Base-by-base conservation (phyloP, 2,329 filamentous ascomycete species). In the Fusarium avenaceum region DNA sequence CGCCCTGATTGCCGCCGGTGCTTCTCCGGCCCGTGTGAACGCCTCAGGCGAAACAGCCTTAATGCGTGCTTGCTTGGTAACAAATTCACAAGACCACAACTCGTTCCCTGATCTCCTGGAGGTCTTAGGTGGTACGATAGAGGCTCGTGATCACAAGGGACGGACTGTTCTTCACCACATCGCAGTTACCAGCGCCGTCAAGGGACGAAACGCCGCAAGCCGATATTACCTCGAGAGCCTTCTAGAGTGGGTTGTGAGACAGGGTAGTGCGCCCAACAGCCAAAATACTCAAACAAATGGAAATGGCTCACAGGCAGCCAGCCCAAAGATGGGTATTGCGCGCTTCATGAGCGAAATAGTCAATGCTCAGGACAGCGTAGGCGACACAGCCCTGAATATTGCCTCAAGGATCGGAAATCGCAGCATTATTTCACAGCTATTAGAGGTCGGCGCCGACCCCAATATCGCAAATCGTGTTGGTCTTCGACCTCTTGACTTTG, bases 341-440 rank as follows among this genome's bases (percentile, higher is more conserved):
- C 90, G 93, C 38, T 99, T 99, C 80, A 96, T 99, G 87, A 93
- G 92, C 48, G 94, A 98, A 76, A 96, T 99, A 78, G 95, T 99
- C 63, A 98, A 99, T 74, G 91, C 94, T 1, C 92, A 95, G 73
- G 96, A 99, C 78, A 94, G 94, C 74, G 92, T 92, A 33, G 96
- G 96, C 1, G 97, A 99, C 75, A 99, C 96, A 0, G 96, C 96
- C 0, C 84, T 99, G 20, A 97, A 97, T 72, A 90, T 98, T 65
- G 96, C 95, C 3, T 94, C 96, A 3, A 87, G 96, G 64, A 97
- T 97, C 70, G 93, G 94, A 22, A 98, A 97, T 76, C 87, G 92
- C 56, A 96, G 93, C 73, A 97, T 99, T 72, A 97, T 98, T 59
- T 95, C 94, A n/a, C 96, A 99, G 76, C 84, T 99, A 32, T 85